A percentile compares a stretch with the other conserved stretches of the same genome.
phyloP scores from a whole-genome alignment of 106 monocot species.

The Agapanthus africanus region DNA sequence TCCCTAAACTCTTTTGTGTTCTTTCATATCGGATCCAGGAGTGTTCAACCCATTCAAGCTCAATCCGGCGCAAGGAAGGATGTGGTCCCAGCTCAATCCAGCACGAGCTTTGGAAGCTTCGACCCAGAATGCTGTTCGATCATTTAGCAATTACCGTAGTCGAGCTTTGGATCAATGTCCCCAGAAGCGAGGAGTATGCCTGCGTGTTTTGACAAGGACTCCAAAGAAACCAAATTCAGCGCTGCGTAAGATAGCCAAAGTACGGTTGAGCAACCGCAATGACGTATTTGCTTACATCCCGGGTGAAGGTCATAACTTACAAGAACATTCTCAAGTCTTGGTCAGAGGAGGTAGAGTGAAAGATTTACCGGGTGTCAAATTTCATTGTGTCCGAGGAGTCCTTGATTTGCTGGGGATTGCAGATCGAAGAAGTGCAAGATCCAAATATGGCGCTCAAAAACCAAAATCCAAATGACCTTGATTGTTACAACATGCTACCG shows the following conservation, averaged over 20 bases:
- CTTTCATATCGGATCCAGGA: too few species aligned
- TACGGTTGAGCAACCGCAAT: background rate
- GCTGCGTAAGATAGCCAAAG: background rate
- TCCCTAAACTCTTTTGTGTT: too few species aligned
- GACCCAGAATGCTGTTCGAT: too few species aligned
- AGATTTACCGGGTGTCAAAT: background rate
- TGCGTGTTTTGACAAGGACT: background rate
- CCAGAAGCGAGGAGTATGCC: constrained; percentile 15
- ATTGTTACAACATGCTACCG: too few species aligned
- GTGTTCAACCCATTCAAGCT: too few species aligned
- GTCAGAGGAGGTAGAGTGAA: background rate
- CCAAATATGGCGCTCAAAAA: constrained; percentile 2
- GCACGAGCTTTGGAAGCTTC: too few species aligned
- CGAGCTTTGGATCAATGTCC: constrained; percentile 16
- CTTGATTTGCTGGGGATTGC: constrained; percentile 10
- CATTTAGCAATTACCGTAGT: constrained; percentile 5
- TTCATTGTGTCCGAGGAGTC: constrained; percentile 12
- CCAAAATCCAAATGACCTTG: constrained; percentile 10
- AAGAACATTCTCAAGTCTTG: background rate
- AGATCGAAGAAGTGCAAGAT: constrained; percentile 12
- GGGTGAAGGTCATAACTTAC: background rate
- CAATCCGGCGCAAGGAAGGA: too few species aligned
- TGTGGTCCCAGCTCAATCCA: too few species aligned
- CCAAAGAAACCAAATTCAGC: background rate
- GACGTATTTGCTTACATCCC: background rate